Percentiles rank a stretch among this genome's conserved stretches.
Conservation (phyloP, 2,329 filamentous ascomycete genomes). For the Botrytis sinoallii region DNA sequence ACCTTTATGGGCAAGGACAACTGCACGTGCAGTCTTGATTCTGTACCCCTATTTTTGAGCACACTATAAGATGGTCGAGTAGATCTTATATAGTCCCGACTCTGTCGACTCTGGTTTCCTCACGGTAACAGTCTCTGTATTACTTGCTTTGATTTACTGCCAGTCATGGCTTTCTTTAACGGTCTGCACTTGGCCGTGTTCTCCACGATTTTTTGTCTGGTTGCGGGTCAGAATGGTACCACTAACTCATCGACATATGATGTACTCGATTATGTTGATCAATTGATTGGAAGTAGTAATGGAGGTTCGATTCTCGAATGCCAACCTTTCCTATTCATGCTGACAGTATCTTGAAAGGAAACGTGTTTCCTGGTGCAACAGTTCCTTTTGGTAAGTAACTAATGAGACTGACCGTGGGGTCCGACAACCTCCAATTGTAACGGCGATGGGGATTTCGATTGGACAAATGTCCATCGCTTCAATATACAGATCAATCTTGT, state of each 20-base stretch:
- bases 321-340: neutral
- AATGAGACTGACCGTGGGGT: neutral
- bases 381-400: slow-evolving; percentile 46
- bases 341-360: slow-evolving; percentile 26
- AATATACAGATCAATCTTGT: neutral
- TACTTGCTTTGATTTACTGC: neutral
- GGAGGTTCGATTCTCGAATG: slow-evolving; percentile 42
- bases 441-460: neutral
- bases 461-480: neutral
- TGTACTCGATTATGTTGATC: slow-evolving; percentile 45
- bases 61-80: neutral
- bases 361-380: slow-evolving; percentile 56
- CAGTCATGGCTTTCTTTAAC: slow-evolving; percentile 20
- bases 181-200: slow-evolving; percentile 1
- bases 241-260: slow-evolving; percentile 34
- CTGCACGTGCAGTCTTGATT: neutral
- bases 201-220: slow-evolving; percentile 5
- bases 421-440: neutral
- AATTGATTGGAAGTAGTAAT: slow-evolving; percentile 53
- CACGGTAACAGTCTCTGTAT: neutral
- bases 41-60: neutral
- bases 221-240: slow-evolving; percentile 23
- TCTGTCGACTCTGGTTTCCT: neutral
- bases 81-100: slow-evolving; percentile 6
- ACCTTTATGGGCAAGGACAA: neutral